Conservation (phyloP, 2,329 filamentous ascomycete genomes). For the Colletotrichum tropicicola region DNA sequence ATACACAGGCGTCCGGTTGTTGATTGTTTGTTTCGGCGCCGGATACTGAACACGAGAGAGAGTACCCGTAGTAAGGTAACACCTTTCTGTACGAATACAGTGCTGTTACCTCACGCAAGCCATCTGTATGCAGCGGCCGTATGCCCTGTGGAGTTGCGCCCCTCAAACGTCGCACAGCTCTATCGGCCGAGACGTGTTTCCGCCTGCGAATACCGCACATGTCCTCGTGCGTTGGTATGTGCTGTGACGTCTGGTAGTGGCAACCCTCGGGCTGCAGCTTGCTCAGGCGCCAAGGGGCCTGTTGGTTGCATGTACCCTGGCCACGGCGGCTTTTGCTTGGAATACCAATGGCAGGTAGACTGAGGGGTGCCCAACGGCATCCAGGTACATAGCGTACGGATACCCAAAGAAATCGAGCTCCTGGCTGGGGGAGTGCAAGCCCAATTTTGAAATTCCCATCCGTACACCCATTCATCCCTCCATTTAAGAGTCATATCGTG, state of each 20-base stretch:
- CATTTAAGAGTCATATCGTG: constrained; percentile 27
- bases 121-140: constrained; percentile 21
- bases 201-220: constrained; percentile 2
- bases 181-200: constrained; percentile 30
- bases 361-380: constrained; percentile 9
- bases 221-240: neutral
- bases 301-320: constrained; percentile 18
- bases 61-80: constrained; percentile 3
- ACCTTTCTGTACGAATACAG: no score
- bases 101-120: neutral
- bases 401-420: constrained; percentile 6
- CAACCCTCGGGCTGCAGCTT: constrained; percentile 24
- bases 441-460: constrained; percentile 9
- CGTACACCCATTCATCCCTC: neutral
- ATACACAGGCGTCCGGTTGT: neutral
- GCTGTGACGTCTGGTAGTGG: constrained; percentile 28
- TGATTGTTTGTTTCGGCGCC: neutral
- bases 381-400: constrained; percentile 4
- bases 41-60: constrained; percentile 2
- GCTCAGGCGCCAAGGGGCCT: constrained; percentile 9
- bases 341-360: constrained; percentile 4
- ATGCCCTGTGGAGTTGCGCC: constrained; percentile 13
- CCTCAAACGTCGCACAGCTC: constrained; percentile 23
- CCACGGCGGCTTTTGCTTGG: constrained; percentile 20
- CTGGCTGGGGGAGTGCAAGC: constrained; percentile 17